Evolutionary conservation across 768 basidiomycete genomes (phyloP).

Genomic region (Lentinus brumalis): DNA sequence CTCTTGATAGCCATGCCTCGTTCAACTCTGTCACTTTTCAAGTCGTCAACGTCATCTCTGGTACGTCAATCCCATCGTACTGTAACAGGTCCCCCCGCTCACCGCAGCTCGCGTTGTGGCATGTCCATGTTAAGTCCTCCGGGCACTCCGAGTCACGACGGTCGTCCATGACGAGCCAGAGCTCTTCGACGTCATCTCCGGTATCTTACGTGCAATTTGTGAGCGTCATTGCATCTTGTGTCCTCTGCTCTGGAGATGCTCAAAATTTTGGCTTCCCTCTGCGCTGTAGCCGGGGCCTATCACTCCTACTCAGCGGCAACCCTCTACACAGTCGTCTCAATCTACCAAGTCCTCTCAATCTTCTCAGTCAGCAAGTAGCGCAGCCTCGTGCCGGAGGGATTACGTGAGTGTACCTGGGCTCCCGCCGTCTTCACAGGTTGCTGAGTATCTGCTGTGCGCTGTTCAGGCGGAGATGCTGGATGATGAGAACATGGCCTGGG

Average conservation of each 20-base stretch:
- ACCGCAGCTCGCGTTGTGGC: background rate
- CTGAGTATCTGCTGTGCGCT: background rate
- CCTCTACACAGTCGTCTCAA: background rate
- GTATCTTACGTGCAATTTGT: slow-evolving; percentile 14
- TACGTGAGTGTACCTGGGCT: slow-evolving; percentile 3
- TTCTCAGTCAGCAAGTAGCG: background rate
- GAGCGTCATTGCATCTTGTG: background rate
- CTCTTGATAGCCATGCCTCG: slow-evolving; percentile 6
- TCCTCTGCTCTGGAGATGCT: background rate
- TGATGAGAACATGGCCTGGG: slow-evolving; percentile 36
- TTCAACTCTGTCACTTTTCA: slow-evolving; percentile 7
- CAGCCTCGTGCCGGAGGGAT: background rate
- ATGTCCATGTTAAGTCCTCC: background rate
- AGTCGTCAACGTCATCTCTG: slow-evolving; percentile 9
- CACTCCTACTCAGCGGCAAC: background rate
- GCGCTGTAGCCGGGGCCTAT: slow-evolving; percentile 2
- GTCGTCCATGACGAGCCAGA: slow-evolving; percentile 11
- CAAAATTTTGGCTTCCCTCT: background rate
- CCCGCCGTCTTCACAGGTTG: background rate
- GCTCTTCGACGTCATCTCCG: slow-evolving; percentile 1
- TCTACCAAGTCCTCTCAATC: background rate
- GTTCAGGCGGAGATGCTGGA: slow-evolving; percentile 34
- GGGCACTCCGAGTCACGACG: slow-evolving; percentile 2
- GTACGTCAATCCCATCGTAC: background rate
- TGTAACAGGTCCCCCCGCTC: background rate